phyloP scores from a whole-genome alignment of 2,329 filamentous ascomycete species.

The Diaporthe sp. region DNA sequence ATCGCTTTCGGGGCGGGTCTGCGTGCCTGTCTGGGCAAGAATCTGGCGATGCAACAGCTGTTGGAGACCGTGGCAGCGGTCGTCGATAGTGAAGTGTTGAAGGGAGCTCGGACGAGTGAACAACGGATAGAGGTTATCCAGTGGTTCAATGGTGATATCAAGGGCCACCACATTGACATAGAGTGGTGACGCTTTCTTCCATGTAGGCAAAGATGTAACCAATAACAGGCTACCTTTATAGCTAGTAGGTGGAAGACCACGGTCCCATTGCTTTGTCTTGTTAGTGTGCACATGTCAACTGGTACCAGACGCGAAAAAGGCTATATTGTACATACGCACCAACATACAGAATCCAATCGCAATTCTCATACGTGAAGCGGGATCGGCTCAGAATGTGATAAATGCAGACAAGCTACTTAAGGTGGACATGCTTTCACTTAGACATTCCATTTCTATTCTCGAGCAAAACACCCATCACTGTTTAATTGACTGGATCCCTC shows the following conservation, averaged over 20 bases:
- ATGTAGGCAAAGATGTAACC: not conserved
- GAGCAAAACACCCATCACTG: not conserved
- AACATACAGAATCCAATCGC: not conserved
- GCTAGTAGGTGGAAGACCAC: not conserved
- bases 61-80: not conserved
- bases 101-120: constrained; percentile 18
- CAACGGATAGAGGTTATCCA: constrained; percentile 29
- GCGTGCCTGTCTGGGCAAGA: constrained; percentile 39
- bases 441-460: not conserved
- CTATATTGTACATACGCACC: not conserved
- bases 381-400: not conserved
- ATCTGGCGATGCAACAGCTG: constrained; percentile 36
- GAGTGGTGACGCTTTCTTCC: not conserved
- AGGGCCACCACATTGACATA: constrained; percentile 30
- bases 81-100: constrained; percentile 12
- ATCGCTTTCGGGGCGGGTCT: constrained; percentile 39
- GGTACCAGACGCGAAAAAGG: not conserved
- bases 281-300: not conserved
- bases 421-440: not conserved
- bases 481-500: not conserved
- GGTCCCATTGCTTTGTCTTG: not conserved
- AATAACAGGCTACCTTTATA: not conserved
- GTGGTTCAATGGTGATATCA: constrained; percentile 34
- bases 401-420: not conserved
- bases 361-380: not conserved